Percentiles rank a stretch among this genome's conserved stretches.
phyloP scores from a whole-genome alignment of 2,329 filamentous ascomycete species.

The Orbilia javanica region DNA sequence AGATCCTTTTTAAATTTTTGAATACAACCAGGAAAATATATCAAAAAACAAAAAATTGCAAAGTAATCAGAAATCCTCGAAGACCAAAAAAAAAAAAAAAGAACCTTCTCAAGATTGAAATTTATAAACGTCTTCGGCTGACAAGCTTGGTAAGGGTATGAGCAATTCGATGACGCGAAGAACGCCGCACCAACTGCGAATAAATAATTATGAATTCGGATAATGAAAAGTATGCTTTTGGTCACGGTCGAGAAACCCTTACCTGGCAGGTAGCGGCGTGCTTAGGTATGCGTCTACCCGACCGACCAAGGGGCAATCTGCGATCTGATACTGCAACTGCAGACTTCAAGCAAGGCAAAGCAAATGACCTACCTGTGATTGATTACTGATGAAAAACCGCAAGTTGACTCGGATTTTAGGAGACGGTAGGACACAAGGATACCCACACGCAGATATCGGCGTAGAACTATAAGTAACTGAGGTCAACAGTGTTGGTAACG shows the following conservation, averaged over 20 bases:
- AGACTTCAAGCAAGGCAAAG: background rate
- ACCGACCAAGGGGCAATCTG: slow-evolving; percentile 39
- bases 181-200: slow-evolving; percentile 16
- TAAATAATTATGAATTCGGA: slow-evolving; percentile 8
- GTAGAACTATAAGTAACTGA: too few relatives aligned
- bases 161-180: slow-evolving; percentile 59
- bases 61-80: slow-evolving; percentile 15
- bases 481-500: too few relatives aligned
- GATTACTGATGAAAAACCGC: slow-evolving; percentile 16
- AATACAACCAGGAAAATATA: background rate
- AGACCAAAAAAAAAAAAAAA: too few relatives aligned
- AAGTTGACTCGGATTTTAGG: background rate
- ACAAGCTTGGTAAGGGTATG: slow-evolving; percentile 37
- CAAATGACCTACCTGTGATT: slow-evolving; percentile 5
- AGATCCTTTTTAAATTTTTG: too few relatives aligned
- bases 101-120: background rate
- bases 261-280: slow-evolving; percentile 15
- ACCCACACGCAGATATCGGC: slow-evolving; percentile 23
- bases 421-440: slow-evolving; percentile 7
- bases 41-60: background rate
- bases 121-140: slow-evolving; percentile 28
- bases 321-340: slow-evolving; percentile 35
- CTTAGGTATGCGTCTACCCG: slow-evolving; percentile 49
- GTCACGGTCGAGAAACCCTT: slow-evolving; percentile 28
- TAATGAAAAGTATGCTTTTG: slow-evolving; percentile 55